Evolutionary conservation across 257 asterid species (phyloP), one percentile per base, ranked within the genome.

Genomic region (Linaria vulgaris): DNA sequence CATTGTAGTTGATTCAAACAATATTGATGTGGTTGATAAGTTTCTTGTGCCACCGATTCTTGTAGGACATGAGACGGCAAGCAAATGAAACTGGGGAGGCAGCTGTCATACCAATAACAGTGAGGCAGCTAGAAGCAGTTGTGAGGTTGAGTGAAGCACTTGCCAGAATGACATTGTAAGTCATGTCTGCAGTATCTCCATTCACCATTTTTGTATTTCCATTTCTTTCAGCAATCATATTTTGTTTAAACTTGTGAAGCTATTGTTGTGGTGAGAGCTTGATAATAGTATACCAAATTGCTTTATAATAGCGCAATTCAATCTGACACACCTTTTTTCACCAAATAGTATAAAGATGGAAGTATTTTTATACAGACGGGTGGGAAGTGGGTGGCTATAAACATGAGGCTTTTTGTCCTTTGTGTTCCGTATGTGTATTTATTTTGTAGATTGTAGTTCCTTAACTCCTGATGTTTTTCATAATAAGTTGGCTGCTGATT

Each of bases 101-200:
- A 24, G 79, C 91, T 70, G 96, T 79, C 1, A 85, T 92, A 70
- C 99, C 99, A 70, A 92, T 92, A 61, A 92, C 99, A n/a, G 99
- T 92, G 72, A 81, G 97, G 85, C 99, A 92, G 82, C 80, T 92
- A 67, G 99, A 92, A 75, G 99, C 99, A 56, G 79, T 92, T 39
- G 96, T 89, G 78, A 87, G 97, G 76, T 72, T 92, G 82, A 92
- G 99, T 47, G 99, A 92, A 77, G 72, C 99, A 61, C 94, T 87
- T 22, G 99, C 99, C 47, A 89, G 64, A 80, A 89, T 92, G 97
- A 81, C 91, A 47, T 83, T 89, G 99, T 92, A 85, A 87, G 98
- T 81, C 70, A 45, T 34, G 19, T 20, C 48, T 51, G 34, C 54
- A 56, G 47, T 50, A 38, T 27, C 41, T 24, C 5, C 69, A 16